Evolutionary conservation across 106 monocot genomes (phyloP), one percentile per base, ranked within the genome.

Genomic region (Ottelia alismoides): DNA sequence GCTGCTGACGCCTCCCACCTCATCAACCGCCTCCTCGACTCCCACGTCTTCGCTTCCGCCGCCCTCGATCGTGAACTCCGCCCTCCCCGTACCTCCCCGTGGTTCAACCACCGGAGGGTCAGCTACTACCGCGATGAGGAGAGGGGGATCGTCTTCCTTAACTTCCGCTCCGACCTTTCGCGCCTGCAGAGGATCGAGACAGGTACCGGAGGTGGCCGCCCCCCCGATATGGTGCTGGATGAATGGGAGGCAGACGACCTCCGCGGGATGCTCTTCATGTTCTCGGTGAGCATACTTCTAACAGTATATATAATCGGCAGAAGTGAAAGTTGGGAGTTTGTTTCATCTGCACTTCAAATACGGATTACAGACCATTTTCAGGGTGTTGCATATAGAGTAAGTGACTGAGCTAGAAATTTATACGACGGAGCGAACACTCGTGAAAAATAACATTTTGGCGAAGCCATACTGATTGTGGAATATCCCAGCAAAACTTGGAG

Each of bases 221-320:
- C 40, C 40, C 40, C 40, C 16, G 61, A 45, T 40, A 58, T 55
- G 28, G 51, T 20, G 12, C 49, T 76, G 62, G 87, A 88, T 57
- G 72, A 73, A 19, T 44, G 14, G 11, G 88, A 85, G 23, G 51
- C 76, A 16, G 80, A 72, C 3, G 90, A 99, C 71, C 73, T 99
- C 18, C 76, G 72, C 0, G 82, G 70, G 22, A 67, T 90, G 74
- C 85, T 99, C 25, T 77, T 99, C 56, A 86, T 99, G 82, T 99
- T 90, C 65, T 83, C 76, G 22, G 98, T 98, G 56, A 85, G 79
- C n/a, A n/a, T n/a, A n/a, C n/a, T n/a, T n/a, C n/a, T n/a, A n/a
- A n/a, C n/a, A n/a, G n/a, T n/a, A n/a, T n/a, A n/a, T n/a, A n/a
- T n/a, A n/a, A n/a, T n/a, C n/a, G n/a, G n/a, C n/a, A n/a, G n/a